Evolutionary conservation across 2,329 filamentous ascomycete genomes (phyloP), one percentile per base, ranked within the genome.

Genomic region (Septoria petroselini): DNA sequence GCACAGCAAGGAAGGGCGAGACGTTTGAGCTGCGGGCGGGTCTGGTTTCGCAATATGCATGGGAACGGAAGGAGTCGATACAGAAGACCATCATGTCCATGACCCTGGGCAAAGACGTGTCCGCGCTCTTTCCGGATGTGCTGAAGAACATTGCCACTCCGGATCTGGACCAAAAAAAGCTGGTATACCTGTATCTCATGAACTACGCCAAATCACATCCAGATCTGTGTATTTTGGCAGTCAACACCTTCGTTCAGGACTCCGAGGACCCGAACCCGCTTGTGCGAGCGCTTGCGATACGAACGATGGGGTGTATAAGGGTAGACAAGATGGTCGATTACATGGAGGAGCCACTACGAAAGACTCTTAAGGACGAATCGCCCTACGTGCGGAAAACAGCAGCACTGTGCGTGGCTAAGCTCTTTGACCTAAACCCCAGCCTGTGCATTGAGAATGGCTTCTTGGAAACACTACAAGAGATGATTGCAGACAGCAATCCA

Each of bases 41-140:
- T 31, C 77, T 98, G 70, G 93, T 84, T 74, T 98, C 93, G 58
- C 93, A 98, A 76, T 98, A 97, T 85, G 93, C 93, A 53, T 96
- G 94, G 74, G 93, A 98, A 81, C 85, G 82, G 66, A 98, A 98
- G 73, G 93, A 98, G 76, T 88, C 93, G 18, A 98, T 98, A 63
- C 93, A 98, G 70, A 97, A 95, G 79, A 98, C 93, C 58, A 98
- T 98, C 75, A 97, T 97, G 91, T 91, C 93, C 68, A 98, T 98
- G 93, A 98, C 93, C 1, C 72, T 98, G 62, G 93, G 93, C 70
- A 98, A 98, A 73, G 93, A 98, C 73, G 93, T 98, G 53, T 98
- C 93, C 46, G 88, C 91, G 49, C 76, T 98, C 58, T 98, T 98
- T 69, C 93, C 93, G 1, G 93, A 98, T 68, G 93, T 98, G 27